phyloP scores from a whole-genome alignment of 1,139 yeast genomes.

The Yamadazyma dushanensis region DNA sequence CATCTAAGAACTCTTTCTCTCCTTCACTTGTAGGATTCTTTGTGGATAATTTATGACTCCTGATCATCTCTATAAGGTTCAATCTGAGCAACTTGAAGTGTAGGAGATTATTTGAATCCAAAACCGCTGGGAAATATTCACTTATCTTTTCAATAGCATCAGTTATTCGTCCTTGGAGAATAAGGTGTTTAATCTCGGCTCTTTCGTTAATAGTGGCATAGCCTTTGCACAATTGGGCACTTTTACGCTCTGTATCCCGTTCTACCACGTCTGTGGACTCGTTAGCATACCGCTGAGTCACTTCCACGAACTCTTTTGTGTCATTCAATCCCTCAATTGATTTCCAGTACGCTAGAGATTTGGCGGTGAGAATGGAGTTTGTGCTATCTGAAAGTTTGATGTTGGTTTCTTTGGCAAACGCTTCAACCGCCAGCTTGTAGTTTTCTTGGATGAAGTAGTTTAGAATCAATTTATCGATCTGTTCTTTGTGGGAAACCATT shows the following conservation, averaged over 20 bases:
- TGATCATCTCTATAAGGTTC: constrained; percentile 63
- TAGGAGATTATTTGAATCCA: constrained; percentile 56
- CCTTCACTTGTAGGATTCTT: constrained; percentile 21
- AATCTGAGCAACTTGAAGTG: constrained; percentile 63
- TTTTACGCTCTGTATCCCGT: too few relatives aligned
- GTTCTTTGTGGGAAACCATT: constrained; percentile 20
- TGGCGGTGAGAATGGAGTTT: constrained; percentile 8
- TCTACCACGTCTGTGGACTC: constrained; percentile 16
- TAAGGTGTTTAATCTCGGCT: constrained; percentile 46
- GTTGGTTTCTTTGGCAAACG: constrained; percentile 47
- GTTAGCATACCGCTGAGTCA: constrained; percentile 4
- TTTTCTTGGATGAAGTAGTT: constrained; percentile 62
- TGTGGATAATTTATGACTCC: constrained; percentile 41
- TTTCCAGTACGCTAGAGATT: constrained; percentile 13
- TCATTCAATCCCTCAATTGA: constrained; percentile 10
- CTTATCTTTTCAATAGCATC: constrained; percentile 48
- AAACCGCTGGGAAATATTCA: constrained; percentile 50
- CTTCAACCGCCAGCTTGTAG: constrained; percentile 50
- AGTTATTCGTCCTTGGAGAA: constrained; percentile 51
- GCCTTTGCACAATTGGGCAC: constrained; percentile 27
- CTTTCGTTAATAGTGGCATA: constrained; percentile 49
- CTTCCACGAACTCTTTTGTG: constrained; percentile 5
- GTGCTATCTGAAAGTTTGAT: constrained; percentile 18
- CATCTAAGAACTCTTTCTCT: constrained; percentile 53
- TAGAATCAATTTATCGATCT: constrained; percentile 48